Evolutionary conservation across 2,329 filamentous ascomycete species (phyloP).

Genomic region (Arthrobotrys iridis): DNA sequence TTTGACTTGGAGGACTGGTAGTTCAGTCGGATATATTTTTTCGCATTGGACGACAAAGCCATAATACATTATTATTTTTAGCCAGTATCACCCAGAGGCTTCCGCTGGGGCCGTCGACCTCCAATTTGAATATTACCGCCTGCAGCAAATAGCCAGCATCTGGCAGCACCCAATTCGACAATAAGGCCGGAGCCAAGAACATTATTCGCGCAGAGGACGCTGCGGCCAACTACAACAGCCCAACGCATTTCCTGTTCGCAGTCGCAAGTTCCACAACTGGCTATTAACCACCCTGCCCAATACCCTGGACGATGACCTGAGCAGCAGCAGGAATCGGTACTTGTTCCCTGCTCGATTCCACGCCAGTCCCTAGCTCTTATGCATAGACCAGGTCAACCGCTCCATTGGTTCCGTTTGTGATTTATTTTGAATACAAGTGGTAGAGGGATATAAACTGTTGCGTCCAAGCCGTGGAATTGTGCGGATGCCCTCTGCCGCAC

Average conservation of each 20-base stretch:
- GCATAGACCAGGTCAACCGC: slow-evolving; percentile 9
- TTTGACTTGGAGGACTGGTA: slow-evolving; percentile 1
- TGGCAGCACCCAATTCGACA: slow-evolving; percentile 47
- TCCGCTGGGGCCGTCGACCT: slow-evolving; percentile 1
- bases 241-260: slow-evolving; percentile 43
- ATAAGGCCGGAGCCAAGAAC: slow-evolving; percentile 33
- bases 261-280: slow-evolving; percentile 6
- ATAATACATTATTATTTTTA: slow-evolving; percentile 11
- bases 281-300: slow-evolving; percentile 7
- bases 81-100: slow-evolving; percentile 8
- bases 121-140: slow-evolving; percentile 9
- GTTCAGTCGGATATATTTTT: background rate
- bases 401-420: slow-evolving; percentile 19
- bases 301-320: slow-evolving; percentile 36
- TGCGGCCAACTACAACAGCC: slow-evolving; percentile 32
- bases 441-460: slow-evolving; percentile 2
- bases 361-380: slow-evolving; percentile 18
- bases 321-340: slow-evolving; percentile 16
- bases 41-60: background rate
- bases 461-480: background rate
- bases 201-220: slow-evolving; percentile 3
- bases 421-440: background rate
- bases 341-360: slow-evolving; percentile 9
- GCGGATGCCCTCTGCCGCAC: background rate
- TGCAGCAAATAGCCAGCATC: slow-evolving; percentile 27